These are phyloP conservation scores for Xenoacremonium recifei DNA, from an alignment of 2,329 filamentous ascomycete species.

Conservation along the genomic window DNA sequence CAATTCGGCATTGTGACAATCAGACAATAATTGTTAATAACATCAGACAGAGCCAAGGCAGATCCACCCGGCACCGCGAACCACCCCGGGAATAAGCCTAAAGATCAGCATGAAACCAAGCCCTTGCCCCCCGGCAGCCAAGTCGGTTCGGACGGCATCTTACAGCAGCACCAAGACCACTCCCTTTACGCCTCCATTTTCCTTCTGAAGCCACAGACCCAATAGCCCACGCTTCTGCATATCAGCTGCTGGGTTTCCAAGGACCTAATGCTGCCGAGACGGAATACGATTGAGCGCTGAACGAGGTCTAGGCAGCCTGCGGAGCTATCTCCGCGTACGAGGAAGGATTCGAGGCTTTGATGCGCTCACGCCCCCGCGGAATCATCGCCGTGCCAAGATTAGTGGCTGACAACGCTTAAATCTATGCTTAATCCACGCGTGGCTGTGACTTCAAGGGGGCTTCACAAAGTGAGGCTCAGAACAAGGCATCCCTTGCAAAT, in stretches of 20 bases:
- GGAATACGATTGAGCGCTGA: neutral
- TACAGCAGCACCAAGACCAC: conserved; percentile 29
- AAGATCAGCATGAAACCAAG: conserved; percentile 20
- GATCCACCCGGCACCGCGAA: conserved; percentile 26
- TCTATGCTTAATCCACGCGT: conserved; percentile 46
- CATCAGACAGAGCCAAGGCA: conserved; percentile 10
- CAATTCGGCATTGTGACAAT: too few species aligned
- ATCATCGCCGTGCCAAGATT: conserved; percentile 36
- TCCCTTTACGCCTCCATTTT: conserved; percentile 14
- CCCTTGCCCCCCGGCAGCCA: conserved; percentile 27
- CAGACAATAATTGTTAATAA: too few species aligned
- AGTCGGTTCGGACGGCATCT: conserved; percentile 41
- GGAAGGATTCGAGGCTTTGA: too few species aligned
- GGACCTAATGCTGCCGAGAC: neutral
- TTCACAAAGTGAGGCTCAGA: neutral
- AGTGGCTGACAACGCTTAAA: conserved; percentile 49
- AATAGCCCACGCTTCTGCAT: conserved; percentile 16
- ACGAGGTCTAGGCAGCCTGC: neutral
- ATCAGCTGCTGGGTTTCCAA: too few species aligned
- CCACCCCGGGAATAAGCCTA: conserved; percentile 27
- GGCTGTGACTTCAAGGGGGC: conserved; percentile 6
- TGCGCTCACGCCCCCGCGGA: conserved; percentile 22
- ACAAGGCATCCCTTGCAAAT: too few species aligned
- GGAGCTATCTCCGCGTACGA: too few species aligned
- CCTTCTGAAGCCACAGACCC: conserved; percentile 24